Base-by-base conservation (phyloP, 345 rosid genomes). In the Eucalyptus grandis region DNA sequence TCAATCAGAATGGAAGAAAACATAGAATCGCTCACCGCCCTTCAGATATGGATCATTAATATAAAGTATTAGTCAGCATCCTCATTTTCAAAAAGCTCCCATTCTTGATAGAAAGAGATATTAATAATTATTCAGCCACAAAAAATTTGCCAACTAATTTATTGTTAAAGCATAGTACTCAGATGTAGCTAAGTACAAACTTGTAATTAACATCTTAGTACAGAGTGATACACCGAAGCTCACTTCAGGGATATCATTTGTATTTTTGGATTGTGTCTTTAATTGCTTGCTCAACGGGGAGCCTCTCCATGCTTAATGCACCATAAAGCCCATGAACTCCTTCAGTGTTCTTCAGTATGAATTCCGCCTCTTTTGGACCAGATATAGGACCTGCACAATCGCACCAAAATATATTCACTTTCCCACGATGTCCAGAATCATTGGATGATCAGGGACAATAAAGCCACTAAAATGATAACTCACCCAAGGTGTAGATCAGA, bases 281-380 rank as follows among this genome's bases (percentile, higher is more conserved):
- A 91, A 96, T 95, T 86, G 99, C 98, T 88, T 94, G 94, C 88
- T 97, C 99, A 89, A 96, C 98, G 1, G 99, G 99, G 49, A 97
- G 93, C 91, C 99, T 95, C 93, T 97, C 99, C 97, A 97, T 95
- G 96, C 98, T 96, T 87, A 98, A 97, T 87, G 99, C 99, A 53
- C 99, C 98, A 88, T 95, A 97, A 91, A 97, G 96, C 53, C 99
- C 99, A 92, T 97, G 98, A 49, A 97, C 98, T 89, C 96, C 97
- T 56, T 91, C 89, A 44, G 97, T 96, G 91, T 93, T 94, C 92
- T 95, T 95, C 91, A 96, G 80, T 87, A 96, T 88, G 87, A 93
- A 96, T 89, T 96, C 97, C 77, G 99, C 98, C 80, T 97, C 98
- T 65, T 43, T 90, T 86, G 97, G 98, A 89, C 96, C 94, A 9